Conservation (phyloP, 768 basidiomycete species). For the Tylopilus rubrobrunneus region DNA sequence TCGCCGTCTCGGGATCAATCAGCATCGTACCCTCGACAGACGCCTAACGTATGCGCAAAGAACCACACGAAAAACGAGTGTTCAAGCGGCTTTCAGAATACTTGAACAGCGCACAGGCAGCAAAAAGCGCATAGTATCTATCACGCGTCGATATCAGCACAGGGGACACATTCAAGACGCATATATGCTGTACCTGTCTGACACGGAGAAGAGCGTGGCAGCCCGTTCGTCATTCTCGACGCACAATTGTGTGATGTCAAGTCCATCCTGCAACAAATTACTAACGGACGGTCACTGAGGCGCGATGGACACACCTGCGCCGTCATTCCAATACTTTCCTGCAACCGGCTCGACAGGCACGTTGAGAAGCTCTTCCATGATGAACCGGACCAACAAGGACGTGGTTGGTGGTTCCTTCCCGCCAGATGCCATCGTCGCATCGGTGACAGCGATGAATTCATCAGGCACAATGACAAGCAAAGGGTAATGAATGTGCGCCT, state of each 20-base stretch:
- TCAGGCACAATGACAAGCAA: slow-evolving; percentile 75
- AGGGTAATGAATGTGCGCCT: slow-evolving; percentile 76
- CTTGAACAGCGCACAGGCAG: slow-evolving; percentile 84
- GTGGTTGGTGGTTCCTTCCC: slow-evolving; percentile 44
- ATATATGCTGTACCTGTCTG: slow-evolving; percentile 67
- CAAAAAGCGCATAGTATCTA: slow-evolving; percentile 88
- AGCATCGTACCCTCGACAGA: slow-evolving; percentile 91
- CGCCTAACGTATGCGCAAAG: slow-evolving; percentile 70
- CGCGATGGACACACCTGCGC: slow-evolving; percentile 46
- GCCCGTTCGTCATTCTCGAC: slow-evolving; percentile 80
- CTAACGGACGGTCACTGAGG: background rate
- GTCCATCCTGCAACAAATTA: slow-evolving; percentile 54
- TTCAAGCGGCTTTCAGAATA: slow-evolving; percentile 70
- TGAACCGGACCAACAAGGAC: slow-evolving; percentile 66
- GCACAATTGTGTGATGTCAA: slow-evolving; percentile 74
- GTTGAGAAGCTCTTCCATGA: slow-evolving; percentile 70
- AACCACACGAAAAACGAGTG: slow-evolving; percentile 62
- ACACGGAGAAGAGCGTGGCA: slow-evolving; percentile 71
- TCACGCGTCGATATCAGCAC: slow-evolving; percentile 4
- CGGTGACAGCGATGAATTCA: slow-evolving; percentile 64
- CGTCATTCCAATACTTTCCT: slow-evolving; percentile 84
- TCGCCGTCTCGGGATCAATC: slow-evolving; percentile 86
- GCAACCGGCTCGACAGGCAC: slow-evolving; percentile 65
- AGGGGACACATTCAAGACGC: background rate
- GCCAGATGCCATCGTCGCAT: slow-evolving; percentile 41